Conservation (phyloP, 176 grass and related monocot genomes). For the Areca catechu region DNA sequence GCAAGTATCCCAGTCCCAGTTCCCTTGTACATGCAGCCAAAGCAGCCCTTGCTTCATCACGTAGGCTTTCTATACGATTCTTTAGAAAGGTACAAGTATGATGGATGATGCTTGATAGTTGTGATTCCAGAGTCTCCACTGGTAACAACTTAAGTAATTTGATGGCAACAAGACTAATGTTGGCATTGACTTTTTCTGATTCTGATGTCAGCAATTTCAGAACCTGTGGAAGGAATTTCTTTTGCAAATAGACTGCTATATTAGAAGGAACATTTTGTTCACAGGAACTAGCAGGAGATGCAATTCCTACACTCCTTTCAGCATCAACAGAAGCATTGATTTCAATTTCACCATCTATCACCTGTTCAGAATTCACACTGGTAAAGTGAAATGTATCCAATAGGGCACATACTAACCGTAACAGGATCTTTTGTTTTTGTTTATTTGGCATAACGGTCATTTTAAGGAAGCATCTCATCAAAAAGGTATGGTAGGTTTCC, state of each 20-base stretch:
- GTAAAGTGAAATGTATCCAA: constrained; percentile 72
- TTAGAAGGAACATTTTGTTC: constrained; percentile 32
- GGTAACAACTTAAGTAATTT: constrained; percentile 95
- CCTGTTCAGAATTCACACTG: not conserved
- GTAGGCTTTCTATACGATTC: constrained; percentile 77
- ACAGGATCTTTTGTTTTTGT: constrained; percentile 82
- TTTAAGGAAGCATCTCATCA: constrained; percentile 67
- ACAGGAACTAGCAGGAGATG: constrained; percentile 20
- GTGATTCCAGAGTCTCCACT: constrained; percentile 54
- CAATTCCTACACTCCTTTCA: not conserved
- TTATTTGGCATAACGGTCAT: constrained; percentile 61
- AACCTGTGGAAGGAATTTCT: constrained; percentile 54
- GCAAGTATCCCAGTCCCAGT: constrained; percentile 81
- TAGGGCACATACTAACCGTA: constrained; percentile 70
- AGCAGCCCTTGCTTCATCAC: constrained; percentile 77
- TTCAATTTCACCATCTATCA: constrained; percentile 11
- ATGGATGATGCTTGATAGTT: constrained; percentile 86
- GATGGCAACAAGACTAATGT: constrained; percentile 66
- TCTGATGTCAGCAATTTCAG: constrained; percentile 62
- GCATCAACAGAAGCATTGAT: constrained; percentile 10
- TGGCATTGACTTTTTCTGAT: constrained; percentile 81
- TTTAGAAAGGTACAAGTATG: constrained; percentile 82
- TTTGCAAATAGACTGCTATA: constrained; percentile 65
- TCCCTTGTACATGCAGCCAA: constrained; percentile 84
- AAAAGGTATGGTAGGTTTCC: constrained; percentile 72